phyloP scores from a whole-genome alignment of 129 eudicot species.

The Saposhnikovia divaricata region DNA sequence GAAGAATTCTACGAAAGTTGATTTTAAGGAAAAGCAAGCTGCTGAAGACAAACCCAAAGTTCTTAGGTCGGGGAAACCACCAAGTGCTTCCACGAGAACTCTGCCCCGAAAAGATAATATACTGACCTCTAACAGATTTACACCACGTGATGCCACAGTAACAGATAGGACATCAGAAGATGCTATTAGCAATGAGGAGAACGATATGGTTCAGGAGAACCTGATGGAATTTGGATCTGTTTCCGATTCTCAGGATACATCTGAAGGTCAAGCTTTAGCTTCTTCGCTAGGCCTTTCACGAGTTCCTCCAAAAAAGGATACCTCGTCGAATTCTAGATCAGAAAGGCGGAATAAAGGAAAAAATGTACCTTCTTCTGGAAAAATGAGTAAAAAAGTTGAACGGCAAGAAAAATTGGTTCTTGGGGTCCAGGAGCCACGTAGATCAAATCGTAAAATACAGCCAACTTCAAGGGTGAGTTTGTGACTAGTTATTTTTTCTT shows the following conservation, averaged over 20 bases:
- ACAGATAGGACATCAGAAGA: constrained; percentile 6
- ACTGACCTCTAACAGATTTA: constrained; percentile 21
- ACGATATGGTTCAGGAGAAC: constrained; percentile 25
- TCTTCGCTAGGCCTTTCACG: constrained; percentile 32
- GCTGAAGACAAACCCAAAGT: constrained; percentile 44
- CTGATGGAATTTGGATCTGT: constrained; percentile 20
- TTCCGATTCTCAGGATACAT: constrained; percentile 31
- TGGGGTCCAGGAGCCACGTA: constrained; percentile 59
- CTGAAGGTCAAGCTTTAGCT: constrained; percentile 24
- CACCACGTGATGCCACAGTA: constrained; percentile 15
- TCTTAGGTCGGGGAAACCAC: constrained; percentile 47
- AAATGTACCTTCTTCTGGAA: constrained; percentile 31
- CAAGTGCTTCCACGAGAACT: constrained; percentile 37
- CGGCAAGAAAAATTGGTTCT: constrained; percentile 36
- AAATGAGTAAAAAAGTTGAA: constrained; percentile 31
- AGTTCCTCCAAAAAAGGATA: constrained; percentile 32
- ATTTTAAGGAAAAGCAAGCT: constrained; percentile 57
- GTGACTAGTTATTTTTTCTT: not conserved
- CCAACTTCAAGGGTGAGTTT: constrained; percentile 87
- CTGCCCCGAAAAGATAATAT: constrained; percentile 38
- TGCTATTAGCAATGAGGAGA: constrained; percentile 37
- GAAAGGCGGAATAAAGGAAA: constrained; percentile 51
- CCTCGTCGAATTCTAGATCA: constrained; percentile 26
- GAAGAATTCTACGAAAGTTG: constrained; percentile 29
- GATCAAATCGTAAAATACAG: constrained; percentile 90